Evolutionary conservation across 306 rosid species (phyloP).

Genomic region (Geum urbanum): DNA sequence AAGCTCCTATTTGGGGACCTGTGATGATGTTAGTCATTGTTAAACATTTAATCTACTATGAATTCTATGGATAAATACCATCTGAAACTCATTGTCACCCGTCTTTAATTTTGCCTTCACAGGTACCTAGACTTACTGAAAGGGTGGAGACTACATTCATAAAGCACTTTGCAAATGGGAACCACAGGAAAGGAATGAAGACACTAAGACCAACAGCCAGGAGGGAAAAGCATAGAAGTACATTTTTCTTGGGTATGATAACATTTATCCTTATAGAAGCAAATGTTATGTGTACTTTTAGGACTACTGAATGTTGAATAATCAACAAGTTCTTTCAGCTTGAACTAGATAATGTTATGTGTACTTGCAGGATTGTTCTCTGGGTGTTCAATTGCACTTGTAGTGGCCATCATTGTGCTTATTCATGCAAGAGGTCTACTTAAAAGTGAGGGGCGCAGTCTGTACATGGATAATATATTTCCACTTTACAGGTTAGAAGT

Average conservation of each 20-base stretch:
- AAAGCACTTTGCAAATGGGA: slow-evolving; percentile 54
- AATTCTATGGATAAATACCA: not conserved
- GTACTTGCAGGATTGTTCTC: slow-evolving; percentile 39
- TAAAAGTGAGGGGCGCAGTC: slow-evolving; percentile 19
- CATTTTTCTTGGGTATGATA: slow-evolving; percentile 45
- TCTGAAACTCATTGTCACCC: not conserved
- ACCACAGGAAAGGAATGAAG: slow-evolving; percentile 45
- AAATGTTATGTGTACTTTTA: not conserved
- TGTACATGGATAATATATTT: slow-evolving; percentile 58
- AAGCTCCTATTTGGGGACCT: slow-evolving; percentile 48
- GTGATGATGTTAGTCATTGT: slow-evolving; percentile 45
- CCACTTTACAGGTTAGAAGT: slow-evolving; percentile 66
- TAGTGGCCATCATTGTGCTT: slow-evolving; percentile 42
- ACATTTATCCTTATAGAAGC: slow-evolving; percentile 2
- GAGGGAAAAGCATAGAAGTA: slow-evolving; percentile 49
- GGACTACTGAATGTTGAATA: not conserved
- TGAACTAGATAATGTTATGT: not conserved
- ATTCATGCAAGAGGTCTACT: slow-evolving; percentile 55
- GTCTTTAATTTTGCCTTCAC: slow-evolving; percentile 24
- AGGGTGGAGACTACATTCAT: slow-evolving; percentile 60
- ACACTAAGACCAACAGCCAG: slow-evolving; percentile 42
- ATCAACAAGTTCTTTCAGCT: not conserved
- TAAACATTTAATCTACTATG: not conserved
- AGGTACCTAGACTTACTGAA: slow-evolving; percentile 60
- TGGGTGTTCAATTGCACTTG: slow-evolving; percentile 54